A percentile compares a stretch with the other conserved stretches of the same genome.
Evolutionary conservation across 148 eudicot species (phyloP).

Genomic region (Rhododendron ovatum): DNA sequence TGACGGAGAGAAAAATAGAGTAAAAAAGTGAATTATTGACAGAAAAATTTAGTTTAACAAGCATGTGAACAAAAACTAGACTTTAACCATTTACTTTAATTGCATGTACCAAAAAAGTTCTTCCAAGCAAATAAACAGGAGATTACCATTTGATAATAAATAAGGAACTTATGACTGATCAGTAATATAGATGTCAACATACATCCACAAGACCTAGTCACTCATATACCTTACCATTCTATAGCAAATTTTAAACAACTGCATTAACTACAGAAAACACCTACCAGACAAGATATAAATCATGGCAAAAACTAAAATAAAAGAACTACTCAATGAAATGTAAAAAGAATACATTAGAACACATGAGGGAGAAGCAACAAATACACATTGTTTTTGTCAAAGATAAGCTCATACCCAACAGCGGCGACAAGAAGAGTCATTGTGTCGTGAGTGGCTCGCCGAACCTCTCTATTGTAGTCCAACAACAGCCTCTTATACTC

Average conservation of each 20-base stretch:
- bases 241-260: neutral
- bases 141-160: neutral
- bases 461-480: constrained; percentile 92
- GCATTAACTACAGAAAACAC: constrained; percentile 1
- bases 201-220: neutral
- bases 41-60: neutral
- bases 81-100: neutral
- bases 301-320: neutral
- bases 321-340: neutral
- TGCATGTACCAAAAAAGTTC: neutral
- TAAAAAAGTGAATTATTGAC: neutral
- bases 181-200: neutral
- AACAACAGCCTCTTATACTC: constrained; percentile 89
- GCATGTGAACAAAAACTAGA: neutral
- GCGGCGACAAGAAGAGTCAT: constrained; percentile 66
- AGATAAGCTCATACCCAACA: constrained; percentile 54
- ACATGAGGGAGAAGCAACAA: neutral
- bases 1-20: neutral
- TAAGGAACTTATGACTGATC: neutral
- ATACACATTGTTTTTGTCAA: constrained; percentile 5
- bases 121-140: neutral
- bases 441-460: constrained; percentile 87
- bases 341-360: neutral
- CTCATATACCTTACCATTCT: neutral
- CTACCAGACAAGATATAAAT: neutral